A percentile compares a stretch with the other conserved stretches of the same genome.
Evolutionary conservation across 2,329 filamentous ascomycete genomes (phyloP).

Genomic region (Metarhizium rileyi): DNA sequence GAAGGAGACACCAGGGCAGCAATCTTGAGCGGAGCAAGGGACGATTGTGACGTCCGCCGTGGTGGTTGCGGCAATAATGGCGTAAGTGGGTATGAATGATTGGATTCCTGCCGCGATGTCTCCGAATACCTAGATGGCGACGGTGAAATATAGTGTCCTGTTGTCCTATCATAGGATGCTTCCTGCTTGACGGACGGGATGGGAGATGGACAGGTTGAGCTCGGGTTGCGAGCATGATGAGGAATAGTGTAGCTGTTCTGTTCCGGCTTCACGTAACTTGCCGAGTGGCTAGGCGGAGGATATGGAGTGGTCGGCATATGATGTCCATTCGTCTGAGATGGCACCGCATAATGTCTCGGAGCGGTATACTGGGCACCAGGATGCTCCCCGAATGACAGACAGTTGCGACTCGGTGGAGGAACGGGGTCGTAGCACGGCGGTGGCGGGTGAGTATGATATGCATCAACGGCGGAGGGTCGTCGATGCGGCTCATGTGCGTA

Average conservation of each 20-base stretch:
- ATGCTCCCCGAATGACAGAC: conserved; percentile 26
- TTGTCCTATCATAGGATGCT: conserved; percentile 25
- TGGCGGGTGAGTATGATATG: conserved; percentile 27
- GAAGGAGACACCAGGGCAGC: conserved; percentile 22
- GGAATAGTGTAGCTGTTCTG: conserved; percentile 29
- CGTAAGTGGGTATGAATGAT: conserved; percentile 18
- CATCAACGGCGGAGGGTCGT: conserved; percentile 38
- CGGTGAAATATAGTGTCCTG: conserved; percentile 28
- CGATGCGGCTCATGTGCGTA: conserved; percentile 32
- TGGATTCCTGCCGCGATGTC: conserved; percentile 21
- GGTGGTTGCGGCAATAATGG: conserved; percentile 18
- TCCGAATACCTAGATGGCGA: conserved; percentile 25
- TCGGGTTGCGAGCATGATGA: conserved; percentile 16
- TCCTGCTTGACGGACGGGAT: conserved; percentile 21
- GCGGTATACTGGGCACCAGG: conserved; percentile 23
- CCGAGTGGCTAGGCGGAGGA: conserved; percentile 22
- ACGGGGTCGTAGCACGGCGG: conserved; percentile 24
- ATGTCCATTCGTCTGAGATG: conserved; percentile 18
- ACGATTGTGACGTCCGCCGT: conserved; percentile 12
- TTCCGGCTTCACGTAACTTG: conserved; percentile 23
- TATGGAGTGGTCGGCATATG: conserved; percentile 26
- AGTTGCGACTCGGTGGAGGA: conserved; percentile 13
- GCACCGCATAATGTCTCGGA: conserved; percentile 29
- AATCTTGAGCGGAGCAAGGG: conserved; percentile 28
- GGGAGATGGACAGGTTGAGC: conserved; percentile 22